Conservation (phyloP, 2,329 filamentous ascomycete species). For the Aspergillus sp. region DNA sequence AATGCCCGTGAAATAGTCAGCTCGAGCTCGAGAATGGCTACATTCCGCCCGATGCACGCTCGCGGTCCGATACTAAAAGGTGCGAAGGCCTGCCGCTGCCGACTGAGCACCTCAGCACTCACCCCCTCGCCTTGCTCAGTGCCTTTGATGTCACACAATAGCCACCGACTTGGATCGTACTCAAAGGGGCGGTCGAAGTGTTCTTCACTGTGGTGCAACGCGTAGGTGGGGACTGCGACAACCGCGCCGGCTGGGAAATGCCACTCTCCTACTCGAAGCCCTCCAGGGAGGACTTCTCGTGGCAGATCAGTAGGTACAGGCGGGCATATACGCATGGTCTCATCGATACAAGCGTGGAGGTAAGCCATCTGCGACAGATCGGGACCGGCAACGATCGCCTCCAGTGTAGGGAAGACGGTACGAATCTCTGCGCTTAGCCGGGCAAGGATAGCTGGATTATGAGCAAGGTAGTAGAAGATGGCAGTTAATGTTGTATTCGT, state of each 20-base stretch:
- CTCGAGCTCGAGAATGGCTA: constrained; percentile 2
- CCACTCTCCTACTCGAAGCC: not conserved
- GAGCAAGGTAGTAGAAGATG: not conserved
- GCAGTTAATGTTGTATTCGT: not conserved
- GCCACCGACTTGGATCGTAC: constrained; percentile 3
- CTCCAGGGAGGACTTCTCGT: constrained; percentile 3
- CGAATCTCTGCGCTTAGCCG: not conserved
- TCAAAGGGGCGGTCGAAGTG: constrained; percentile 3
- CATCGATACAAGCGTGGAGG: not conserved
- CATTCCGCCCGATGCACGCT: constrained; percentile 4
- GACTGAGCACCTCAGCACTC: not conserved
- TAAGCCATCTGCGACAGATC: not conserved
- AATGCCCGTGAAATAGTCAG: not conserved
- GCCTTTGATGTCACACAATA: not conserved
- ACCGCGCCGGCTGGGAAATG: not conserved
- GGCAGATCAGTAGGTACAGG: not conserved
- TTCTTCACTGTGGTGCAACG: constrained; percentile 1
- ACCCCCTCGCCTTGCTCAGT: not conserved
- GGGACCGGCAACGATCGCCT: not conserved
- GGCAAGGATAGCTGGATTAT: not conserved
- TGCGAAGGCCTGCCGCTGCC: constrained; percentile 2
- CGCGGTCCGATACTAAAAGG: constrained; percentile 5
- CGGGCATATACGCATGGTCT: constrained; percentile 5
- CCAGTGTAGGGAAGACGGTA: not conserved
- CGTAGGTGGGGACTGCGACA: constrained; percentile 1